These are phyloP conservation scores for Pyrus communis DNA, from an alignment of 306 rosid species.

Conservation along the genomic window DNA sequence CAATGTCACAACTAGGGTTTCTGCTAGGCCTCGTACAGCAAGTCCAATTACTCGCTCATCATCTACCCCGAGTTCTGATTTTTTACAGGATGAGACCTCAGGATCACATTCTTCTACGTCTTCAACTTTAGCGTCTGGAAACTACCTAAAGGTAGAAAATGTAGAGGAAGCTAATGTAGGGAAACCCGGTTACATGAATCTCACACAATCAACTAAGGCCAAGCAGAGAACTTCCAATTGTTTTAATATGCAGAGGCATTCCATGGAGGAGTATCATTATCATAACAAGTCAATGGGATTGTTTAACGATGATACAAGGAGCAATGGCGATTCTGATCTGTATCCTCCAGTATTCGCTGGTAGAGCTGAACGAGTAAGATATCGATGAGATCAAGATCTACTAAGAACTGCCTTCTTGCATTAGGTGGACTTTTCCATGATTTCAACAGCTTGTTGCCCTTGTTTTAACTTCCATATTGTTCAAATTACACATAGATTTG, in stretches of 20 bases:
- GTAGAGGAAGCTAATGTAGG: conserved; percentile 16
- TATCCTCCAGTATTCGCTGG: conserved; percentile 19
- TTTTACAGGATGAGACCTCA: conserved; percentile 47
- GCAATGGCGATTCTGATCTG: conserved; percentile 41
- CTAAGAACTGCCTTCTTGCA: conserved; percentile 10
- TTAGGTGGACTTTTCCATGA: background rate
- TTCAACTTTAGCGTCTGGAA: conserved; percentile 25
- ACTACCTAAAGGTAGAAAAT: conserved; percentile 17
- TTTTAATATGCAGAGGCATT: conserved; percentile 28
- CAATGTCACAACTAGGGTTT: conserved; percentile 46
- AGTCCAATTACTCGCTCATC: conserved; percentile 48
- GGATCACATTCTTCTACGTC: conserved; percentile 44
- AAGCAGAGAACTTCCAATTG: conserved; percentile 41
- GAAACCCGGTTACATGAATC: conserved; percentile 56
- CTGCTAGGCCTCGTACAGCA: conserved; percentile 30
- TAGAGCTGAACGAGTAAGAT: conserved; percentile 30
- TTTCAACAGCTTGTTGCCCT: conserved; percentile 54
- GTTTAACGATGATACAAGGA: conserved; percentile 42
- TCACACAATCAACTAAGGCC: conserved; percentile 59
- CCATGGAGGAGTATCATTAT: conserved; percentile 38
- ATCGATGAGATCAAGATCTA: conserved; percentile 14
- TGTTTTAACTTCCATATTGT: conserved; percentile 3
- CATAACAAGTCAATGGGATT: conserved; percentile 26
- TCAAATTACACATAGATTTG: background rate
- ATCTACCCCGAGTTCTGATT: conserved; percentile 54